A percentile compares a stretch with the other conserved stretches of the same genome.
Conservation (phyloP, 768 basidiomycete species). For the Tricholoma terreum region DNA sequence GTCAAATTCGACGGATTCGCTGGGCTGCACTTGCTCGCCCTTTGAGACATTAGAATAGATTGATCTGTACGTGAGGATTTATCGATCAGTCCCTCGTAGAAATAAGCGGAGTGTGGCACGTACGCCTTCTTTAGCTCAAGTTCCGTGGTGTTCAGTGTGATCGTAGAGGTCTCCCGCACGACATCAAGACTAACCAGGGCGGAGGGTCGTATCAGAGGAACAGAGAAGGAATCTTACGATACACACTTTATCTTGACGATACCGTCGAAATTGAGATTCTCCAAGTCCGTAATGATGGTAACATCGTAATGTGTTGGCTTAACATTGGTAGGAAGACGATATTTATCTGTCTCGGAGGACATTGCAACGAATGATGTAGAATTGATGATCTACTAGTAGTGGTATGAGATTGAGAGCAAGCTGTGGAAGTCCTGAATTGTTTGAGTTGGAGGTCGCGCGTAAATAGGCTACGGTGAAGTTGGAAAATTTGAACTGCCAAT, state of each 20-base stretch:
- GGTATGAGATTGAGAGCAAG: no score
- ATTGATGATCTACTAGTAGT: no score
- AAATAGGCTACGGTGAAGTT: no score
- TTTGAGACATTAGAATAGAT: conserved; percentile 54
- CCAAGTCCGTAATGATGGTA: conserved; percentile 77
- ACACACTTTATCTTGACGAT: conserved; percentile 67
- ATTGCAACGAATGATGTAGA: no score
- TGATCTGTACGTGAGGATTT: conserved; percentile 25
- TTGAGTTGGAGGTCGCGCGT: no score
- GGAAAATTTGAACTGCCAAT: no score
- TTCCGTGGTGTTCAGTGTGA: conserved; percentile 65
- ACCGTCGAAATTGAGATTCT: conserved; percentile 70
- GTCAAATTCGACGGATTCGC: conserved; percentile 48
- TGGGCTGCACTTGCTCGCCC: conserved; percentile 42
- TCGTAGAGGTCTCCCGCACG: conserved; percentile 51
- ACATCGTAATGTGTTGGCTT: conserved; percentile 78
- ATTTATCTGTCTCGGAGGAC: conserved; percentile 29
- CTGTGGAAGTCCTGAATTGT: no score
- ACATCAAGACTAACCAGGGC: conserved; percentile 53
- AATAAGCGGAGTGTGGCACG: conserved; percentile 13
- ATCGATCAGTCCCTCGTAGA: neutral
- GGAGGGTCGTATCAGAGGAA: neutral
- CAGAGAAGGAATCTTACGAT: neutral
- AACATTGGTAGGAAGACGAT: conserved; percentile 65
- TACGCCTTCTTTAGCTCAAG: conserved; percentile 56